These are phyloP conservation scores for Zygotorulaspora sp. DNA, from an alignment of 805 yeast species.

Conservation along the genomic window DNA sequence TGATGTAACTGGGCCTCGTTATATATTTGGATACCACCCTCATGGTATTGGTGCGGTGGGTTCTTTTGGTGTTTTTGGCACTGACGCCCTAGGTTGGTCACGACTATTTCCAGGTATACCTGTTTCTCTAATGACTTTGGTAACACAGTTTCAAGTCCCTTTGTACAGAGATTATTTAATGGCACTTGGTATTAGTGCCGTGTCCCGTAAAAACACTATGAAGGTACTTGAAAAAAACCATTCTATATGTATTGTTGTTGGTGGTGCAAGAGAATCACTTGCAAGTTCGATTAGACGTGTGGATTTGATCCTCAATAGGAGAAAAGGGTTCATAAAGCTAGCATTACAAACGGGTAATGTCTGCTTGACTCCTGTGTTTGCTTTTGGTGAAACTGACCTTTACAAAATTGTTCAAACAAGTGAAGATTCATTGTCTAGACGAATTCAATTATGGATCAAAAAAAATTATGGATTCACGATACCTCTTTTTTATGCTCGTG, in stretches of 20 bases:
- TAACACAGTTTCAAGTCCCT: slow-evolving; percentile 80
- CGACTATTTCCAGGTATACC: slow-evolving; percentile 79
- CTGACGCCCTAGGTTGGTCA: slow-evolving; percentile 72
- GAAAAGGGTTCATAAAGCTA: slow-evolving; percentile 85
- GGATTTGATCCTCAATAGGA: slow-evolving; percentile 65
- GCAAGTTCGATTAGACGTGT: slow-evolving; percentile 55
- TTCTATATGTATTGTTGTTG: slow-evolving; percentile 85
- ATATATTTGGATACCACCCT: slow-evolving; percentile 91
- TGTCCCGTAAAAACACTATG: slow-evolving; percentile 66
- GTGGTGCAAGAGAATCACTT: slow-evolving; percentile 92
- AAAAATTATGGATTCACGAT: slow-evolving; percentile 71
- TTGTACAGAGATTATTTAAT: slow-evolving; percentile 80
- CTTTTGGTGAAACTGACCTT: slow-evolving; percentile 83
- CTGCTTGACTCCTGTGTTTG: slow-evolving; percentile 78
- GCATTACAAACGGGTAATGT: slow-evolving; percentile 80
- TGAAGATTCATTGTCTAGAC: slow-evolving; percentile 44
- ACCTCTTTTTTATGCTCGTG: slow-evolving; percentile 89
- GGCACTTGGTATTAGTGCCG: slow-evolving; percentile 79
- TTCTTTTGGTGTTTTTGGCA: slow-evolving; percentile 75
- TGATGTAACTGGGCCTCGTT: slow-evolving; percentile 57
- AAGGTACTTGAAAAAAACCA: slow-evolving; percentile 58
- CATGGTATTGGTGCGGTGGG: slow-evolving; percentile 96
- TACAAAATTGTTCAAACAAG: slow-evolving; percentile 47
- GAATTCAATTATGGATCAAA: slow-evolving; percentile 70
- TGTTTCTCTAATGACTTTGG: slow-evolving; percentile 69